Conservation (phyloP, 345 rosid genomes). For the Bruguiera sexangula region DNA sequence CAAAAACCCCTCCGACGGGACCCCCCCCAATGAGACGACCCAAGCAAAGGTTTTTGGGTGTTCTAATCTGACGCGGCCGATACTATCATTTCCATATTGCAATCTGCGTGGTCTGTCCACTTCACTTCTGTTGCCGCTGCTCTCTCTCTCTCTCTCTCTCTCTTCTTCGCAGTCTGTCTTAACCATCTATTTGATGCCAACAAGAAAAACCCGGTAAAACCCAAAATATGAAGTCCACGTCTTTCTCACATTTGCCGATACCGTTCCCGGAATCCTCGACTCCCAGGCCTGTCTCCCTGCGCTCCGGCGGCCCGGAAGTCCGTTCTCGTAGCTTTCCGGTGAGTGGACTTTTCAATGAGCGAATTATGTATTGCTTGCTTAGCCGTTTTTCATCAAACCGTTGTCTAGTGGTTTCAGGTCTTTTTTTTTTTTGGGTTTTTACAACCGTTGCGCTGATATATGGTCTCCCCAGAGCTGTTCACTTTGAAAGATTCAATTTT, state of each 20-base stretch:
- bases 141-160: neutral
- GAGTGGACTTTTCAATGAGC: constrained; percentile 1
- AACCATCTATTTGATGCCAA: neutral
- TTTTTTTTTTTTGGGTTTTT: too few species aligned
- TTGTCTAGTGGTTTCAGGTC: too few species aligned
- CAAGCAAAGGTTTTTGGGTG: too few species aligned
- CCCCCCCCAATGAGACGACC: too few species aligned
- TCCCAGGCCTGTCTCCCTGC: constrained; percentile 3
- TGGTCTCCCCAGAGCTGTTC: too few species aligned
- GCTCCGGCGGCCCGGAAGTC: neutral
- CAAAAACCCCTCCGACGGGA: too few species aligned
- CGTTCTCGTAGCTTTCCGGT: constrained; percentile 22
- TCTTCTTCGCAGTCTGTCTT: neutral
- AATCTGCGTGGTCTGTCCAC: neutral
- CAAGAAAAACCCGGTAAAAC: neutral
- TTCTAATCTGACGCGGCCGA: neutral
- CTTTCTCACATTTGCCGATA: constrained; percentile 20
- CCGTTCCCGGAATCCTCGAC: constrained; percentile 20
- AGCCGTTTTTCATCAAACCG: too few species aligned
- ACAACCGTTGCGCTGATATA: too few species aligned
- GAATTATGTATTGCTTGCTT: neutral
- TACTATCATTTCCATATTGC: neutral
- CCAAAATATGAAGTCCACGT: constrained; percentile 23
- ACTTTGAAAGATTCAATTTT: too few species aligned
- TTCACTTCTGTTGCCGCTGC: too few species aligned